Percentiles rank a stretch among this genome's conserved stretches.
Evolutionary conservation across 2,329 filamentous ascomycete species (phyloP).

Genomic region (Aspergillus vadensis): DNA sequence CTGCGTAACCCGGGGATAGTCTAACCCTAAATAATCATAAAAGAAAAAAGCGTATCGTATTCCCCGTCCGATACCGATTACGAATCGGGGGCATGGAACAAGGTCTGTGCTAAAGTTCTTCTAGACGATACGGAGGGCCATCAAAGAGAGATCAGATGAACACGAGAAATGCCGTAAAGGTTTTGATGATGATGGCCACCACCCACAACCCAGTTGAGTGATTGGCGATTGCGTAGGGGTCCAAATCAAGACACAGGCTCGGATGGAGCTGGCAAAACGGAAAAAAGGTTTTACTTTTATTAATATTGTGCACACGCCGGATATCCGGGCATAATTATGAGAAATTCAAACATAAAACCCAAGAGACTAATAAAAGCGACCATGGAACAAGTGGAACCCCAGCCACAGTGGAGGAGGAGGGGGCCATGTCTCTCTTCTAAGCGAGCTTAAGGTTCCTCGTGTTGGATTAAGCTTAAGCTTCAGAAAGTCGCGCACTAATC

Average conservation of each 20-base stretch:
- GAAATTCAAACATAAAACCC: no score
- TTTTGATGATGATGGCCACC: neutral
- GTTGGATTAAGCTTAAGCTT: slow-evolving; percentile 51
- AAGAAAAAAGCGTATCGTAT: neutral
- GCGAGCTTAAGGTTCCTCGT: slow-evolving; percentile 45
- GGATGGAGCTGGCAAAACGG: neutral
- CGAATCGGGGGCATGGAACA: neutral
- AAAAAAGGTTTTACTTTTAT: neutral
- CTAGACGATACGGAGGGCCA: neutral
- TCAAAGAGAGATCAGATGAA: neutral
- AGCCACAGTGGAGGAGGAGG: slow-evolving; percentile 8
- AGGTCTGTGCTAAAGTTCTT: slow-evolving; percentile 1
- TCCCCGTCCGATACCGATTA: neutral
- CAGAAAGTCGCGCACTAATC: slow-evolving; percentile 39
- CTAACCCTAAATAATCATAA: slow-evolving; percentile 15
- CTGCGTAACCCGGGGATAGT: slow-evolving; percentile 18
- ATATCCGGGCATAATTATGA: neutral
- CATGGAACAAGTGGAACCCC: slow-evolving; percentile 9
- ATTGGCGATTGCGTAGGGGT: neutral
- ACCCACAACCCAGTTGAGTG: neutral
- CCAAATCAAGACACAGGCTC: neutral
- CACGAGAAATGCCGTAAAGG: neutral
- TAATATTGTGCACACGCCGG: neutral
- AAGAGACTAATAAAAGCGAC: neutral
- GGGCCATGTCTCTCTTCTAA: slow-evolving; percentile 26